phyloP scores from a whole-genome alignment of 768 basidiomycete species.

The Leccinum subgranulosum region DNA sequence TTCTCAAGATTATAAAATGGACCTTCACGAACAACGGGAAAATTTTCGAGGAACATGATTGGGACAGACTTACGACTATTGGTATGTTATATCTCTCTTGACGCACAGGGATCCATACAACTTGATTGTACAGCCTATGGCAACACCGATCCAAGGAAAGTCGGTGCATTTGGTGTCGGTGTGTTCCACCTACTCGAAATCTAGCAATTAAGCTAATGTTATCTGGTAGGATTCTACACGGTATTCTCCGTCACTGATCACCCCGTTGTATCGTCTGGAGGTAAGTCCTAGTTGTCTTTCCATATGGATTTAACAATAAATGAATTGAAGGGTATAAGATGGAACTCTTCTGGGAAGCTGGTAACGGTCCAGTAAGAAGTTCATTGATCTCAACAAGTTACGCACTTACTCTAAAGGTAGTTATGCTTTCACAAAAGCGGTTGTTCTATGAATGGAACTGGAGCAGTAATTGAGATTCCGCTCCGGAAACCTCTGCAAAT shows the following conservation, averaged over 20 bases:
- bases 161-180: constrained; percentile 89
- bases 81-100: constrained; percentile 38
- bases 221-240: constrained; percentile 42
- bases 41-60: constrained; percentile 79
- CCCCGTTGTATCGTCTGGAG: constrained; percentile 73
- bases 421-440: constrained; percentile 61
- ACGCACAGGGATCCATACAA: not conserved
- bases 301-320: constrained; percentile 1
- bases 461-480: constrained; percentile 85
- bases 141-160: constrained; percentile 91
- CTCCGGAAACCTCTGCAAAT: constrained; percentile 75
- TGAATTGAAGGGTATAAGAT: constrained; percentile 66
- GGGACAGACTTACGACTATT: constrained; percentile 87
- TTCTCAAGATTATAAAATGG: constrained; percentile 20
- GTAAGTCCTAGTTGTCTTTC: constrained; percentile 31
- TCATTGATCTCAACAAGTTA: constrained; percentile 34
- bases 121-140: constrained; percentile 61
- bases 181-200: constrained; percentile 13
- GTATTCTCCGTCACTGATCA: constrained; percentile 73
- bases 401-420: constrained; percentile 31
- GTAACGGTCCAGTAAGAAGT: constrained; percentile 44
- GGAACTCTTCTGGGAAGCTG: constrained; percentile 84
- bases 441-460: constrained; percentile 37
- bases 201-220: constrained; percentile 18
- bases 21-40: constrained; percentile 49